Evolutionary conservation across 805 yeast species (phyloP).

Genomic region (Candida nonsorbophila): DNA sequence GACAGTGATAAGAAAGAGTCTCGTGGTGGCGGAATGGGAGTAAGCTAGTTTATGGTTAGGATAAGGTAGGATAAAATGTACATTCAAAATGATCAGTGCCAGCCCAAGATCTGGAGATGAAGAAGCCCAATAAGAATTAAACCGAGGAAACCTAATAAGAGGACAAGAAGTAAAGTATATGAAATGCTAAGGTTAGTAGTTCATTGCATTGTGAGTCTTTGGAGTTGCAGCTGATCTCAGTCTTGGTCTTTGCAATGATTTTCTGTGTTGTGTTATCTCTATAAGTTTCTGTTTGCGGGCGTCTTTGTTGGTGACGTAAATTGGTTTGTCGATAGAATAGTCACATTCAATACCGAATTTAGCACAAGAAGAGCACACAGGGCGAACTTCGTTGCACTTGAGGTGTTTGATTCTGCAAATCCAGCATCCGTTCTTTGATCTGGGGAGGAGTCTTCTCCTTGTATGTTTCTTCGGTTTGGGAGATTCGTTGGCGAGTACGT

Average conservation of each 20-base stretch:
- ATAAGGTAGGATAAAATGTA: too few relatives aligned
- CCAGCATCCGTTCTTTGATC: conserved; percentile 43
- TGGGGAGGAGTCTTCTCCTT: conserved; percentile 32
- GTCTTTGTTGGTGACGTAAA: conserved; percentile 29
- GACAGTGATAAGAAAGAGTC: conserved; percentile 17
- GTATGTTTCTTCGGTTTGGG: conserved; percentile 27
- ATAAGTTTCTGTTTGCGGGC: conserved; percentile 29
- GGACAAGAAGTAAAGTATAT: too few relatives aligned
- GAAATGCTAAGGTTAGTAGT: too few relatives aligned
- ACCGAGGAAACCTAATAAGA: too few relatives aligned
- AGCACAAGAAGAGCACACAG: conserved; percentile 30
- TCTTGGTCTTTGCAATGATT: conserved; percentile 11
- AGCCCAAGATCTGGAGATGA: too few relatives aligned
- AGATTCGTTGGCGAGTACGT: too few relatives aligned
- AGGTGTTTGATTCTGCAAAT: conserved; percentile 41
- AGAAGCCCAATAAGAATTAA: too few relatives aligned
- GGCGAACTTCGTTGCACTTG: conserved; percentile 38
- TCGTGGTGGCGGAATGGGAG: conserved; percentile 35
- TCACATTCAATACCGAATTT: conserved; percentile 40
- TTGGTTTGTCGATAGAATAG: conserved; percentile 33
- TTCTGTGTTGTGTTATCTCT: conserved; percentile 24
- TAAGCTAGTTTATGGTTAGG: conserved; percentile 6
- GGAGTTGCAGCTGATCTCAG: too few relatives aligned
- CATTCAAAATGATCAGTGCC: too few relatives aligned
- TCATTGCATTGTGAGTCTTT: too few relatives aligned